phyloP scores from a whole-genome alignment of 306 rosid genomes.

The Fragaria vesca region DNA sequence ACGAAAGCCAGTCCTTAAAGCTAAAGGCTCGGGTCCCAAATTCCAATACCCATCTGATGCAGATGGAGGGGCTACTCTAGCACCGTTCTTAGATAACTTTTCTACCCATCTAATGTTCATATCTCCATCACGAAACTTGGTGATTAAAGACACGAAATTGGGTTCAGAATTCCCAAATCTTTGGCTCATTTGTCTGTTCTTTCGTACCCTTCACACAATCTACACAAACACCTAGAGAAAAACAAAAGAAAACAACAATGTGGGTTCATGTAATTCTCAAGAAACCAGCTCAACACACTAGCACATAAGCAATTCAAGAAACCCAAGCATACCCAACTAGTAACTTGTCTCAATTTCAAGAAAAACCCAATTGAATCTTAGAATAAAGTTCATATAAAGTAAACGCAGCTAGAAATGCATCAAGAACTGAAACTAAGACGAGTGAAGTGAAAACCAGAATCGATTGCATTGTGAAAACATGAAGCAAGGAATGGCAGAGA shows the following conservation, averaged over 20 bases:
- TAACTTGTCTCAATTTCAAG: neutral
- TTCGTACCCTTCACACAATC: neutral
- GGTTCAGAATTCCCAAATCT: neutral
- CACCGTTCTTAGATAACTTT: neutral
- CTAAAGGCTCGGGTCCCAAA: neutral
- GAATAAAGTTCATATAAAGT: conserved; percentile 6
- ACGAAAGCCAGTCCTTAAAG: neutral
- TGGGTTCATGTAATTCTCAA: neutral
- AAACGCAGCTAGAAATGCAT: neutral
- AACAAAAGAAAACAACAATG: neutral
- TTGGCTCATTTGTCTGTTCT: neutral
- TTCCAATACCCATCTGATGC: neutral
- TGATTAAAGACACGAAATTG: neutral
- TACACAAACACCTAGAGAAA: neutral
- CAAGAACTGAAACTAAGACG: neutral
- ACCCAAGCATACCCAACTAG: neutral
- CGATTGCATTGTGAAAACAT: neutral
- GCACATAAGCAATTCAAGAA: neutral
- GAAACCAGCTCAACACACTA: neutral
- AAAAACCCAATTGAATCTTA: neutral
- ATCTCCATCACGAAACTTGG: neutral
- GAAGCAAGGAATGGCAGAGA: neutral
- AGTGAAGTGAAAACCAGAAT: neutral
- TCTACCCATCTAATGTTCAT: conserved; percentile 1
- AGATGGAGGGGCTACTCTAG: neutral